These are phyloP conservation scores for Fusarium sp. DNA, from an alignment of 2,329 filamentous ascomycete genomes.

Conservation along the genomic window DNA sequence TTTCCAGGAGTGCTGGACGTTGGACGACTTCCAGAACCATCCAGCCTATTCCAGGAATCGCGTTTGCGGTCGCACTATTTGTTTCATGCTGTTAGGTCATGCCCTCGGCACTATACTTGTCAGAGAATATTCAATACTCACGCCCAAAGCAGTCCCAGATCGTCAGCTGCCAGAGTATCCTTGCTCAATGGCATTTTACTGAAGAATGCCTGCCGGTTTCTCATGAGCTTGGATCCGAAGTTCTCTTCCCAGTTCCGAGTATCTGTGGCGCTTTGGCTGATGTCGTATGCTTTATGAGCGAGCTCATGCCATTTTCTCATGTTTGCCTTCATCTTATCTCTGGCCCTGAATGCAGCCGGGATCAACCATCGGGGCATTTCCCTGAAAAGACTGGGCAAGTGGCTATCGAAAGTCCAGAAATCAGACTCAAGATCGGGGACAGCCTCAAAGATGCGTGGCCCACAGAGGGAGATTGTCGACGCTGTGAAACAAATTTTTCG, in stretches of 20 bases:
- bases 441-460: background rate
- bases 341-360: background rate
- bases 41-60: background rate
- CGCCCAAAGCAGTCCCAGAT: background rate
- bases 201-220: background rate
- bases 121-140: background rate
- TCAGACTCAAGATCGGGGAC: background rate
- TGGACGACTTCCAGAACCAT: background rate
- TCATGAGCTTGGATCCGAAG: background rate
- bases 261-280: background rate
- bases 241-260: background rate
- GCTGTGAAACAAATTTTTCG: background rate
- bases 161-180: background rate
- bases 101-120: background rate
- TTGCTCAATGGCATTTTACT: background rate
- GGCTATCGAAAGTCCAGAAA: background rate
- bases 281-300: background rate
- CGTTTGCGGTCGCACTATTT: background rate
- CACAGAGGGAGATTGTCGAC: background rate
- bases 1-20: background rate
- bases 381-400: background rate
- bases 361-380: background rate
- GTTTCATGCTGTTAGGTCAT: background rate
- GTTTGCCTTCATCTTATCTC: background rate
- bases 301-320: background rate